Base-by-base conservation (phyloP, 768 basidiomycete genomes). In the Floccularia luteovirens region DNA sequence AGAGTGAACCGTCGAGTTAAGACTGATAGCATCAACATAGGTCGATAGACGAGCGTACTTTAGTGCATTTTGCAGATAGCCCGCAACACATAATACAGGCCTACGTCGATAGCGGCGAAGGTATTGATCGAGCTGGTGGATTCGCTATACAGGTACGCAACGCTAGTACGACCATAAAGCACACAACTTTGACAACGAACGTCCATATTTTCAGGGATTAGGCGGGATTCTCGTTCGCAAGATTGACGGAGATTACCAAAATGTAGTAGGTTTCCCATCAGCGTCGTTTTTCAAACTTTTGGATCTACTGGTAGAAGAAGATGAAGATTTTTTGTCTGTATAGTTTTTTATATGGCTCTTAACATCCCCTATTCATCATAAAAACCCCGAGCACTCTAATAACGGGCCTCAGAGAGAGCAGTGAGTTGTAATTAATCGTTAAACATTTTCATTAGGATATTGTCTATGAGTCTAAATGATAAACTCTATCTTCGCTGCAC, bases 251-350 rank as follows among this genome's bases (percentile, higher is more conserved):
- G 88, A 91, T 49, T 94, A 82, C 53, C 71, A 86, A 48, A 97
- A 96, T 49, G 82, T 89, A 1, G 90, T 92, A 11, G 93, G 92
- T 3, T 97, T 96, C 57, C 93, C 93, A 1, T 87, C 79, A 0
- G 75, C 90, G 4, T 84, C 86, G 5, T 91, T 91, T 60, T 81
- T 90, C 60, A 76, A 75, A 33, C 73, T 84, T 36, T 51, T 91
- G 30, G 80, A 85, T 38, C 48, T 72, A n/a, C 54, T 87, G 8
- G 63, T 77, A 8, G 83, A 87, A 20, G 85, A 90, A 38, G 87
- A 90, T 39, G 66, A 69, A 1, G 86, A 89, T 42, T 90, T 90
- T 54, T 57, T 90, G 42, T 65, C 67, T 3, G 51, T 72, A 21
- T 73, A 42, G 13, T 38, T n/a, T n/a, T n/a, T n/a, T n/a, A n/a